Evolutionary conservation across 257 asterid genomes (phyloP), one percentile per base, ranked within the genome.

Genomic region (Eucommia ulmoides): DNA sequence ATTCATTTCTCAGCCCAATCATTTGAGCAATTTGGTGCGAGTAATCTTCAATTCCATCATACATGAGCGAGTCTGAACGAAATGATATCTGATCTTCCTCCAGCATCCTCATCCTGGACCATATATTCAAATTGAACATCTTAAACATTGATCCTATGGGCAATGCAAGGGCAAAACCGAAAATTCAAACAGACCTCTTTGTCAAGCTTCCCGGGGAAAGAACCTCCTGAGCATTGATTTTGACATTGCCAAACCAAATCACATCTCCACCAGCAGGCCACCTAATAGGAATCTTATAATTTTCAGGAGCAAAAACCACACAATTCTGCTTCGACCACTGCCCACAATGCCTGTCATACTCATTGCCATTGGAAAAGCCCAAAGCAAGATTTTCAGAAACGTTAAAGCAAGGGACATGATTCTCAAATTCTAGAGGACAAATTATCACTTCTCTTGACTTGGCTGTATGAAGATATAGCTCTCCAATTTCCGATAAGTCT

Each of bases 81-180:
- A 91, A 91, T 8, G 99, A 86, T 61, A 91, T 83, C 74, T 91
- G 96, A 58, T 91, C 99, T 68, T 86, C 99, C 22, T 91, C 99
- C 55, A 86, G 71, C 99, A 86, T 81, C 99, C 86, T 91, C 99
- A 87, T 81, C 83, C 96, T 88, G 76, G 29, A 55, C 29, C 56
- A 16, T 18, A 10, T 7, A 12, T 5, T 5, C 12, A 12, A 29
- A 12, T 29, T 29, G 38, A 29, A 29, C 7, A 29, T 12, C 7
- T 29, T 29, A 29, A 29, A 12, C 12, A 29, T 12, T 29, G 38
- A 29, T 5, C 7, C 38, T 29, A 29, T 29, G 12, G 38, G 8
- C 7, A 12, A 5, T 29, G 46, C 11, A 41, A 62, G 56, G 15
- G 50, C 52, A 35, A 48, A 12, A 29, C 61, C 62, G 47, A 41